phyloP scores from a whole-genome alignment of 768 basidiomycete species.

The Myochromella boudieri region DNA sequence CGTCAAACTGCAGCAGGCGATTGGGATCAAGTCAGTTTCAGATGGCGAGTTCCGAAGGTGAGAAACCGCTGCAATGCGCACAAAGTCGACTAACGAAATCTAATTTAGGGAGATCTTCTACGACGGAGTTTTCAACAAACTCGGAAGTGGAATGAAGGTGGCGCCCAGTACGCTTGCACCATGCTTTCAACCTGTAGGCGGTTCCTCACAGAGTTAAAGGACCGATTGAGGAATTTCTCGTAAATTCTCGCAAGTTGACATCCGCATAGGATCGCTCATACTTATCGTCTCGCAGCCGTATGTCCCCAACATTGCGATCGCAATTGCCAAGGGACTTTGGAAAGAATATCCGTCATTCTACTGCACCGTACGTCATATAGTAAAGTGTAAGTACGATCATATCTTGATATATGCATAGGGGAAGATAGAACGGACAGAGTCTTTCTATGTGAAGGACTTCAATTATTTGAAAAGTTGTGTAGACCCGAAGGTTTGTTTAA shows the following conservation, averaged over 20 bases:
- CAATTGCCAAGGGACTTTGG: constrained; percentile 35
- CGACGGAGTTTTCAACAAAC: constrained; percentile 63
- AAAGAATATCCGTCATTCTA: constrained; percentile 34
- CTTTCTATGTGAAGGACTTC: constrained; percentile 63
- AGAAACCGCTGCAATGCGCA: background rate
- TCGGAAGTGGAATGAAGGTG: constrained; percentile 54
- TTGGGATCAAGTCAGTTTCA: constrained; percentile 57
- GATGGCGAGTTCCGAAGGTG: constrained; percentile 53
- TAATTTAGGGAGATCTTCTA: constrained; percentile 54
- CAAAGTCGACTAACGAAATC: background rate
- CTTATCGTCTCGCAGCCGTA: constrained; percentile 37
- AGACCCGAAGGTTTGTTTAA: constrained; percentile 42
- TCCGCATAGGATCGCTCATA: background rate
- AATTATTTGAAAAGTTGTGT: constrained; percentile 56
- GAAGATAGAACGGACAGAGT: constrained; percentile 59
- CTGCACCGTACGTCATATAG: constrained; percentile 40
- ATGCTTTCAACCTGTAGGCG: background rate
- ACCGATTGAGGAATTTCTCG: constrained; percentile 48
- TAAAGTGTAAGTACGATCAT: no score
- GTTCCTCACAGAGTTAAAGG: constrained; percentile 24
- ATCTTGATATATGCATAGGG: no score
- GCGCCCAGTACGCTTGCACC: background rate
- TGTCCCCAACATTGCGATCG: constrained; percentile 40
- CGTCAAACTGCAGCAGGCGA: constrained; percentile 48
- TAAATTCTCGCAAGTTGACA: constrained; percentile 14